Base-by-base conservation (phyloP, 768 basidiomycete genomes). In the Rhodotorula graminis region DNA sequence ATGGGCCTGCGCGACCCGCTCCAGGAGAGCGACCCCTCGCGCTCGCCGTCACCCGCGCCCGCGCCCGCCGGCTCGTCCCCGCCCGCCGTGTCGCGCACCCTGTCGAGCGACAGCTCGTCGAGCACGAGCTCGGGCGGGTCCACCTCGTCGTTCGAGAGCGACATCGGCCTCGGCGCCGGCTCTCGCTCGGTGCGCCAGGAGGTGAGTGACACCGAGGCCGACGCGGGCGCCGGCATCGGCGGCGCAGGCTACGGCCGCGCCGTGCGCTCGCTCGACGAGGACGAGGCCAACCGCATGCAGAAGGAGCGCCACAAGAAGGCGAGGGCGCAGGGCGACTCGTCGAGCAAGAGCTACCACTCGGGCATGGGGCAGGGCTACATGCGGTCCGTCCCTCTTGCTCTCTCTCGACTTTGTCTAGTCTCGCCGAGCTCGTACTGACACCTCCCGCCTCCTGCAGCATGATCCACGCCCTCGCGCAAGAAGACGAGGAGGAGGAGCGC, bases 381-480 rank as follows among this genome's bases (percentile, higher is more conserved):
- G 63, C 53, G 63, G 71, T 68, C 14, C 49, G 67, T 50, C 3
- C 18, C 3, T 11, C 8, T 46, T 15, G 12, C 8, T 18, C 25
- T 37, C 37, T 27, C 49, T 9, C 49, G 12, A n/a, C n/a, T 18
- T 21, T 19, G 15, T 25, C 23, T 50, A 8, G 49, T 5, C 6
- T 8, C 11, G 47, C 37, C 0, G n/a, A 53, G 42, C 25, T 42
- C 42, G 29, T 14, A 7, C 27, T 11, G 7, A 18, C 44, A 46
- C 12, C 44, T 18, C 8, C 5, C 37, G 1, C 42, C 19, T 9
- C 18, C 19, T 11, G 49, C 58, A 75, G 73, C 25, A 71, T 75
- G 70, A 64, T 75, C 25, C 70, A 75, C 67, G 64, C 73, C 1
- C 67, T 75, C 31, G 66, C 73, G 27, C 66, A 67, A 27, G 69